A percentile compares a stretch with the other conserved stretches of the same genome.
Evolutionary conservation across 371 early-diverging fungal species (phyloP).

Genomic region (Mucor piriformis): DNA sequence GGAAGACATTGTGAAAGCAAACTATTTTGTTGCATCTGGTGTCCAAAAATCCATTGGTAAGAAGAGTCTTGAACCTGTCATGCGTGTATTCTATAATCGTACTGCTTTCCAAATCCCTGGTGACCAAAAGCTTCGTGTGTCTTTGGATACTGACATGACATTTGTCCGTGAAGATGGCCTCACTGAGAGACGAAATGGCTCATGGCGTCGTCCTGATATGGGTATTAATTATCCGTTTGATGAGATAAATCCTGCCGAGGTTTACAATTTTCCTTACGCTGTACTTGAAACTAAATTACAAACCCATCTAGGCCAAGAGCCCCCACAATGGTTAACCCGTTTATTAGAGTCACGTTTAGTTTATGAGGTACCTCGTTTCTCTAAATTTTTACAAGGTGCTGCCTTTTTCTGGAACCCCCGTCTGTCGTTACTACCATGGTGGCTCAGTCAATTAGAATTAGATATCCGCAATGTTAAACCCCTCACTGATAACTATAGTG

Average conservation of each 20-base stretch:
- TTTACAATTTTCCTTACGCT: slow-evolving; percentile 49
- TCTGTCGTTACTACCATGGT: slow-evolving; percentile 94
- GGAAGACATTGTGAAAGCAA: slow-evolving; percentile 73
- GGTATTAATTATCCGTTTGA: slow-evolving; percentile 89
- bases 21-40: slow-evolving; percentile 77
- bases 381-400: slow-evolving; percentile 97
- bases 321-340: slow-evolving; percentile 95
- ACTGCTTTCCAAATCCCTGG: slow-evolving; percentile 99
- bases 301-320: slow-evolving; percentile 87
- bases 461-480: slow-evolving; percentile 80
- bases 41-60: slow-evolving; percentile 79
- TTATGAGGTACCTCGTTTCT: slow-evolving; percentile 97
- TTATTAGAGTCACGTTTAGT: slow-evolving; percentile 88
- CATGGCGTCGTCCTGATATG: slow-evolving; percentile 93
- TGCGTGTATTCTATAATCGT: slow-evolving; percentile 97
- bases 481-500: slow-evolving; percentile 31
- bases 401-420: slow-evolving; percentile 84
- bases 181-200: slow-evolving; percentile 61
- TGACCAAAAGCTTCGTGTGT: slow-evolving; percentile 93
- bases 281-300: slow-evolving; percentile 86
- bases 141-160: slow-evolving; percentile 96
- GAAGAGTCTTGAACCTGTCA: slow-evolving; percentile 81
- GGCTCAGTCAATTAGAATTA: slow-evolving; percentile 89
- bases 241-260: slow-evolving; percentile 70
- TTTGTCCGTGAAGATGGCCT: slow-evolving; percentile 95